Evolutionary conservation across 495 filamentous ascomycete genomes (phyloP).

Genomic region (Annulohypoxylon nitens): DNA sequence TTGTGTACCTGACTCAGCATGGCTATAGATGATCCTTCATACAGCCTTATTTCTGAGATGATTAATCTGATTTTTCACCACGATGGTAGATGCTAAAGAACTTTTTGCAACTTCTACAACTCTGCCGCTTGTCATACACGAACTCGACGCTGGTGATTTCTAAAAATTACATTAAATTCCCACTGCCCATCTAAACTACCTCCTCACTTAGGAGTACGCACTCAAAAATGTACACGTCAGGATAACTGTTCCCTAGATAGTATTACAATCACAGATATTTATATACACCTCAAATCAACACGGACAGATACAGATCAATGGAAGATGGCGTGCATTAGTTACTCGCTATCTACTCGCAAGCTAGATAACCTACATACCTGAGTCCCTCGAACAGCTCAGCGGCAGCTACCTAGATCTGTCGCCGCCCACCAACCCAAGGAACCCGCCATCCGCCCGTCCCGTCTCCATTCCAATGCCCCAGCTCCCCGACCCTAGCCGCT

Average conservation of each 20-base stretch:
- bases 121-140: too few species aligned
- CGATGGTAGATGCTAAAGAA: too few species aligned
- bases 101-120: too few species aligned
- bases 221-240: too few species aligned
- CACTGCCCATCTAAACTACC: too few species aligned
- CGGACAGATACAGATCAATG: background rate
- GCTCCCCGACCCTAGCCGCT: background rate
- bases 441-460: constrained; percentile 3
- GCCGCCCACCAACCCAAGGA: constrained; percentile 11
- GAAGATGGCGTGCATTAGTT: constrained; percentile 30
- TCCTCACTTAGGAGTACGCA: too few species aligned
- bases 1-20: too few species aligned
- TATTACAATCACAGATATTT: background rate
- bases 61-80: too few species aligned
- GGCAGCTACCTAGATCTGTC: constrained; percentile 2
- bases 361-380: constrained; percentile 4
- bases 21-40: too few species aligned
- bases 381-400: constrained; percentile 1
- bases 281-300: background rate
- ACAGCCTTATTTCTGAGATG: too few species aligned
- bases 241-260: background rate
- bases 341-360: constrained; percentile 22
- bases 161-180: too few species aligned
- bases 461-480: constrained; percentile 16
- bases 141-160: too few species aligned